A percentile compares a stretch with the other conserved stretches of the same genome.
These are phyloP conservation scores for Parasarocladium wereldwijsianum DNA, from an alignment of 2,329 filamentous ascomycete species.

Conservation along the genomic window DNA sequence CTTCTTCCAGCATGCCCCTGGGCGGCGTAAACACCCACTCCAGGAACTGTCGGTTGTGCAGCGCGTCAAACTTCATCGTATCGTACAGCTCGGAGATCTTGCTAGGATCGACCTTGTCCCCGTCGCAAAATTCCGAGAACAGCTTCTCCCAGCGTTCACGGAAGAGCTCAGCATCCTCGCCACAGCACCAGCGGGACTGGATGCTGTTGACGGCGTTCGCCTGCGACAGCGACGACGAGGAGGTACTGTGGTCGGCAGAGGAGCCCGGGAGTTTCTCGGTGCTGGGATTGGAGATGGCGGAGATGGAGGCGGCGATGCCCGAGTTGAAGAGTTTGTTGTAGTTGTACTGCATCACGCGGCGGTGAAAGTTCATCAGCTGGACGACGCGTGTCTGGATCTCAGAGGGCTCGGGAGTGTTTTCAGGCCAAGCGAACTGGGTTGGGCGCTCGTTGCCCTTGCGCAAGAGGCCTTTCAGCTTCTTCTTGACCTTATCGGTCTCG, in stretches of 20 bases:
- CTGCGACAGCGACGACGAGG: slow-evolving; percentile 39
- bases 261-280: slow-evolving; percentile 25
- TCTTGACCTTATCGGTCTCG: slow-evolving; percentile 99
- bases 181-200: slow-evolving; percentile 88
- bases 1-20: slow-evolving; percentile 61
- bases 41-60: slow-evolving; percentile 91
- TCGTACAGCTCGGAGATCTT: slow-evolving; percentile 98
- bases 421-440: slow-evolving; percentile 94
- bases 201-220: slow-evolving; percentile 53
- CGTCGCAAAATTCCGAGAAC: slow-evolving; percentile 90
- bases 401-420: slow-evolving; percentile 86
- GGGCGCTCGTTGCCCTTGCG: slow-evolving; percentile 88
- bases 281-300: slow-evolving; percentile 36
- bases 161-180: slow-evolving; percentile 88
- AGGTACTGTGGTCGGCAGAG: slow-evolving; percentile 26
- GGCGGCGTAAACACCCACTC: slow-evolving; percentile 96
- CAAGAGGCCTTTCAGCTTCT: slow-evolving; percentile 88
- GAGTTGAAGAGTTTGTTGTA: slow-evolving; percentile 56
- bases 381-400: slow-evolving; percentile 86
- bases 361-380: slow-evolving; percentile 94
- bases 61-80: slow-evolving; percentile 97
- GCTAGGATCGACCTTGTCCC: slow-evolving; percentile 95
- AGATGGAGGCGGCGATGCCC: slow-evolving; percentile 29
- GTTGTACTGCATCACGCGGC: slow-evolving; percentile 88
- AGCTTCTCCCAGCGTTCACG: slow-evolving; percentile 97